These are phyloP conservation scores for Escovopsis weberi DNA, from an alignment of 2,329 filamentous ascomycete genomes.

Conservation along the genomic window DNA sequence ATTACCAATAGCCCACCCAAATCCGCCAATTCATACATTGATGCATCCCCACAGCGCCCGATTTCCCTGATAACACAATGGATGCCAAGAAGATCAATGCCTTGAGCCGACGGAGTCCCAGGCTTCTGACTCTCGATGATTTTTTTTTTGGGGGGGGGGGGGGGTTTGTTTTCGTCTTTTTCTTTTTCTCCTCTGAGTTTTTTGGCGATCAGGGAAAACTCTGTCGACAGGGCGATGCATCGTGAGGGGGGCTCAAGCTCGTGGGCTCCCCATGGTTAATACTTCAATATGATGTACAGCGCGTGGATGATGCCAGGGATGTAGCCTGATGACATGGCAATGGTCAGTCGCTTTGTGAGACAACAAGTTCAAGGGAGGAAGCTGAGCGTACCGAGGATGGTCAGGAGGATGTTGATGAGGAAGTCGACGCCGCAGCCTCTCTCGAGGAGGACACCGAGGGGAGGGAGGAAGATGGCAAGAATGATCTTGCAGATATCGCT, in stretches of 20 bases:
- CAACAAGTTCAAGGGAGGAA: conserved; percentile 15
- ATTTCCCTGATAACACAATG: too few relatives aligned
- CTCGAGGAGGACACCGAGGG: conserved; percentile 89
- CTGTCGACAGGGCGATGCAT: conserved; percentile 1
- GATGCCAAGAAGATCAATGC: too few relatives aligned
- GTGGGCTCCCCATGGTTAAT: conserved; percentile 32
- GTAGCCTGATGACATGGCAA: conserved; percentile 25
- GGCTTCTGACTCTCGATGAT: too few relatives aligned
- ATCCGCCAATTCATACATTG: too few relatives aligned
- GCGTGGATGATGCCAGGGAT: conserved; percentile 85
- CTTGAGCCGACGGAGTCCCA: too few relatives aligned
- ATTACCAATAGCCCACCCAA: not conserved
- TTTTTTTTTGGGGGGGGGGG: too few relatives aligned
- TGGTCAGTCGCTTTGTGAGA: not conserved
- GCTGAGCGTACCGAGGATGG: conserved; percentile 43
- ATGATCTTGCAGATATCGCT: conserved; percentile 55
- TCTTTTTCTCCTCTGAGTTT: too few relatives aligned
- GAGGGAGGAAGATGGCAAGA: conserved; percentile 79
- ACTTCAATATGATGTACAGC: conserved; percentile 85
- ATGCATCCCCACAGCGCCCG: too few relatives aligned
- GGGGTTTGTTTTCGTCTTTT: not conserved
- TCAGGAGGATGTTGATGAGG: conserved; percentile 85
- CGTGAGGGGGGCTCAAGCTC: not conserved
- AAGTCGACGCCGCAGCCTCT: conserved; percentile 75
- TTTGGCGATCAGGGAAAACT: not conserved